Evolutionary conservation across 2,329 filamentous ascomycete species (phyloP).

Genomic region (Clathrospora elynae): DNA sequence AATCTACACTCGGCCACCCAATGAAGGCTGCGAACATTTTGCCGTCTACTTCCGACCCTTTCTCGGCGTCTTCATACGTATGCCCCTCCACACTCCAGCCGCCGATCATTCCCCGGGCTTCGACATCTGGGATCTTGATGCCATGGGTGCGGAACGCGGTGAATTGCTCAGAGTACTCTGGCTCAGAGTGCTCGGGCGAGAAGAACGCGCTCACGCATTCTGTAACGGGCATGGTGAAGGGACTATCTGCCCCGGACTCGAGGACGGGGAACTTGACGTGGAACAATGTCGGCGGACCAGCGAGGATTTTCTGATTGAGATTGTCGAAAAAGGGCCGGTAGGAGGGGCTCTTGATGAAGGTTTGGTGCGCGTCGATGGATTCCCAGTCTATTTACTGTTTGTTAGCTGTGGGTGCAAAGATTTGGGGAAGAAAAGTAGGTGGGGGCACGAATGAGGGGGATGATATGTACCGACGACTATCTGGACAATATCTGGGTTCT

Average conservation of each 20-base stretch:
- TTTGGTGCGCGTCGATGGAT: slow-evolving; percentile 45
- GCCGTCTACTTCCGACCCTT: slow-evolving; percentile 36
- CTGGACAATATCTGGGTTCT: slow-evolving; percentile 46
- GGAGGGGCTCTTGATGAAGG: slow-evolving; percentile 45
- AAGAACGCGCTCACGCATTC: slow-evolving; percentile 57
- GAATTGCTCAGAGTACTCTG: slow-evolving; percentile 39
- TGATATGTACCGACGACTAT: slow-evolving; percentile 50
- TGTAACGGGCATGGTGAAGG: slow-evolving; percentile 53
- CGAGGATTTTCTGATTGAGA: slow-evolving; percentile 36
- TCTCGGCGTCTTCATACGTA: slow-evolving; percentile 22
- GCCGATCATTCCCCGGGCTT: slow-evolving; percentile 33
- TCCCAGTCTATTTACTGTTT: slow-evolving; percentile 59
- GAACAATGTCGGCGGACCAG: slow-evolving; percentile 31
- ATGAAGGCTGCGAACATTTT: slow-evolving; percentile 52
- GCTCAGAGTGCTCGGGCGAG: slow-evolving; percentile 33
- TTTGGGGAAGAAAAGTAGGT: background rate
- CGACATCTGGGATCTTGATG: slow-evolving; percentile 35
- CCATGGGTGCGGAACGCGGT: slow-evolving; percentile 48
- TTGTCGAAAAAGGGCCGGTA: slow-evolving; percentile 49
- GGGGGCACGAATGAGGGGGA: slow-evolving; percentile 13
- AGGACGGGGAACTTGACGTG: slow-evolving; percentile 43
- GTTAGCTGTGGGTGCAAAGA: too few species aligned
- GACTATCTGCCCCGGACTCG: slow-evolving; percentile 24
- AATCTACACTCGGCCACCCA: slow-evolving; percentile 59
- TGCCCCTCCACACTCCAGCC: slow-evolving; percentile 46